Evolutionary conservation across 108 stramenopile genomes (phyloP), one percentile per base, ranked within the genome.

Genomic region (Craspedostauros australis): DNA sequence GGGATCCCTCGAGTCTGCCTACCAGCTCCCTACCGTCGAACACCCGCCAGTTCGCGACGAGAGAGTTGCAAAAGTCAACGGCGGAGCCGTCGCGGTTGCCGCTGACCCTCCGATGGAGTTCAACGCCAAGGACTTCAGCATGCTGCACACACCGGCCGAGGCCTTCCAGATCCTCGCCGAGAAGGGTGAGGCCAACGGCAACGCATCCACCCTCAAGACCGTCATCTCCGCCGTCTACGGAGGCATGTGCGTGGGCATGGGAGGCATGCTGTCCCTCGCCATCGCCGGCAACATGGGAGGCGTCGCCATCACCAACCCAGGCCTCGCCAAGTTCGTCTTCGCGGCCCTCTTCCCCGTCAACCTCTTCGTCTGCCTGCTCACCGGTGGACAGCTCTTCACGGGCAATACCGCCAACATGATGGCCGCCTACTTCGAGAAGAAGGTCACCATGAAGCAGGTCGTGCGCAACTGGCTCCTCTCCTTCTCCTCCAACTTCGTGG

Each of bases 241-340:
- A n/a, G 66, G 67, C 36, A 31, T 33, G 5, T 61, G 55, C 28
- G 54, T 68, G n/a, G 67, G 59, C 1, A 25, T 68, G 31, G 67
- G 67, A 16, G 56, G 37, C 11, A 45, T 50, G 50, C 19, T 68
- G 6, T 52, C 67, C 4, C 29, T 68, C 7, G 48, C 60, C 9
- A 18, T 51, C 9, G 52, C 53, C 15, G 67, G 67, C n/a, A 38
- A 42, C 43, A n/a, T 22, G 14, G 42, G 44, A 4, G 60, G 39
- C 7, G 7, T 68, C 20, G 43, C 54, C 8, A 45, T 45, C n/a
- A 1, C 54, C 26, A 55, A 62, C 39, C 57, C 53, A 3, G 67
- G 67, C 22, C 18, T 57, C 20, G 4, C 7, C 16, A 58, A 46
- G 30, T 51, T 50, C 4, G 11, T 55, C 41, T 54, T 59, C 23